A percentile compares a stretch with the other conserved stretches of the same genome.
These are phyloP conservation scores for Psilocybe tampanensis DNA, from an alignment of 768 basidiomycete genomes.

Conservation along the genomic window DNA sequence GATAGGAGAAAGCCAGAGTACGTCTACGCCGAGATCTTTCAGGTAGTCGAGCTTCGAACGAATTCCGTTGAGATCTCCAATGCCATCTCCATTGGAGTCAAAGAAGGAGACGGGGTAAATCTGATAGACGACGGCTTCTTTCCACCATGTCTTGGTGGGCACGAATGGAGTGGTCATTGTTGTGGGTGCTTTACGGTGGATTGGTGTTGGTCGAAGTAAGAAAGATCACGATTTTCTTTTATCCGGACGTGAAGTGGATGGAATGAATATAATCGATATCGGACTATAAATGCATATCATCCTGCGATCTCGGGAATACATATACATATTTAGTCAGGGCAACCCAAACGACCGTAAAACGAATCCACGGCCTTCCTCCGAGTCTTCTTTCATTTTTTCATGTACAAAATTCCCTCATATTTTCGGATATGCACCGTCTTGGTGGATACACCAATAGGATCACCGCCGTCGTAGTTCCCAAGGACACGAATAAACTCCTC, in stretches of 20 bases:
- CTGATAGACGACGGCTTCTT: constrained; percentile 61
- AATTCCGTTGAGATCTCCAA: constrained; percentile 74
- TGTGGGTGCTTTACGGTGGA: too few species aligned
- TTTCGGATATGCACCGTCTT: background rate
- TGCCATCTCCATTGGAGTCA: constrained; percentile 70
- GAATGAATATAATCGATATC: too few species aligned
- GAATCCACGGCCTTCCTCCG: background rate
- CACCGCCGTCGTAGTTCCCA: constrained; percentile 28
- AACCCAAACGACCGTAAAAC: background rate
- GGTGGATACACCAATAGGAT: background rate
- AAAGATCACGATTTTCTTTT: too few species aligned
- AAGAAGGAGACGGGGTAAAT: constrained; percentile 74
- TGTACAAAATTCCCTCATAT: background rate
- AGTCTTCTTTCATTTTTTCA: background rate
- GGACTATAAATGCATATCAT: too few species aligned
- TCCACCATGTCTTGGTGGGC: constrained; percentile 50
- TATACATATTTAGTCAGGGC: background rate
- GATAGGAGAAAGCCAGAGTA: constrained; percentile 74
- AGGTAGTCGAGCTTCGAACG: constrained; percentile 66
- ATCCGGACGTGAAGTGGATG: too few species aligned
- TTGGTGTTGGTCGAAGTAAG: too few species aligned
- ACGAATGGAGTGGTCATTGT: background rate
- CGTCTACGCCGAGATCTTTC: constrained; percentile 64
- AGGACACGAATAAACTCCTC: constrained; percentile 20
- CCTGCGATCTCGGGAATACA: too few species aligned